Conservation (phyloP, 192 early-diverging fungal species). For the Linnemannia schmuckeri region DNA sequence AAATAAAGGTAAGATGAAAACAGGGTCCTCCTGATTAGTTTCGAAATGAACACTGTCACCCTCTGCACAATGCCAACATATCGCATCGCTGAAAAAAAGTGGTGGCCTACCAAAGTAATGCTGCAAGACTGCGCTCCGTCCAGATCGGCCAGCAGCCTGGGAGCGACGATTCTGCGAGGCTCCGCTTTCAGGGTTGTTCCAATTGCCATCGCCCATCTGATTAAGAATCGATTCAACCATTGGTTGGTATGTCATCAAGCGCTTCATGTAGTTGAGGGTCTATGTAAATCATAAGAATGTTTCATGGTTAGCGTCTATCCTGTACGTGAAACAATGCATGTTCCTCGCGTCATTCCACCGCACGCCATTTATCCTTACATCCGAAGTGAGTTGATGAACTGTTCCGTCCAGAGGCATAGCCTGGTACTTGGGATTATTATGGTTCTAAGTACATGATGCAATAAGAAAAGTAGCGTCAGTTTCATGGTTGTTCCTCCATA, state of each 20-base stretch:
- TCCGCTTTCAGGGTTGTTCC: conserved; percentile 60
- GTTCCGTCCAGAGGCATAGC: conserved; percentile 83
- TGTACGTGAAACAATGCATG: neutral
- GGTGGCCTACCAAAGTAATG: conserved; percentile 50
- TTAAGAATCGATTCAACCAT: conserved; percentile 69
- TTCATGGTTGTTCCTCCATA: neutral
- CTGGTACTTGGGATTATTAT: conserved; percentile 57
- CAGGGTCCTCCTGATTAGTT: neutral
- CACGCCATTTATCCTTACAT: conserved; percentile 59
- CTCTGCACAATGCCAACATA: neutral
- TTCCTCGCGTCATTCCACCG: neutral
- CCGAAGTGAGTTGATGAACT: conserved; percentile 85
- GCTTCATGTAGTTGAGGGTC: conserved; percentile 75
- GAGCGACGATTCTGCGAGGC: conserved; percentile 48
- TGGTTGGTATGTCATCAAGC: conserved; percentile 67
- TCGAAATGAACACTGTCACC: neutral
- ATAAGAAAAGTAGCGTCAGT: conserved; percentile 14
- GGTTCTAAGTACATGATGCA: conserved; percentile 26
- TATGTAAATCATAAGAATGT: conserved; percentile 13
- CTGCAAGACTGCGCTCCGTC: conserved; percentile 40
- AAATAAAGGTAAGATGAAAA: neutral
- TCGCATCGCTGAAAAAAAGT: neutral
- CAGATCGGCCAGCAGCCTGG: conserved; percentile 26
- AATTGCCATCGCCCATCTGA: conserved; percentile 68
- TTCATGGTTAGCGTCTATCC: neutral